phyloP scores from a whole-genome alignment of 2,329 filamentous ascomycete genomes.

The Whalleya microplaca region DNA sequence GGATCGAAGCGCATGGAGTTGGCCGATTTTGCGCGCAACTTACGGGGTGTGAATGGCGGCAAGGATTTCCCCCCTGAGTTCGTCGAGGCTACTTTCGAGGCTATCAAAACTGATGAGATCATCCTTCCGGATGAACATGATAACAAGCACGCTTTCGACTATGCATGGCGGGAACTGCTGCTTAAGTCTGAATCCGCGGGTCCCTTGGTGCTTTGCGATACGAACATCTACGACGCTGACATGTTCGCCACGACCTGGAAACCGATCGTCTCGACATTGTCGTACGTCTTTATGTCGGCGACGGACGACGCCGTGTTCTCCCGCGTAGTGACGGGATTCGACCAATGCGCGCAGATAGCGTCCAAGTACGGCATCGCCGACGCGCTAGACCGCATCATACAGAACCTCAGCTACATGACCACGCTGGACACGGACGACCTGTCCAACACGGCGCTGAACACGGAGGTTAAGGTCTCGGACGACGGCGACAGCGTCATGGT shows the following conservation, averaged over 20 bases:
- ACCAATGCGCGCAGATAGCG: slow-evolving; percentile 93
- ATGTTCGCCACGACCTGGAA: slow-evolving; percentile 98
- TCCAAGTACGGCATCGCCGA: slow-evolving; percentile 81
- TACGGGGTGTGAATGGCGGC: slow-evolving; percentile 87
- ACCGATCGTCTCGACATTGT: slow-evolving; percentile 90
- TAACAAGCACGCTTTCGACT: slow-evolving; percentile 94
- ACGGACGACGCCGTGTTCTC: slow-evolving; percentile 96
- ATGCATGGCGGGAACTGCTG: slow-evolving; percentile 94
- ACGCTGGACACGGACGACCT: slow-evolving; percentile 77
- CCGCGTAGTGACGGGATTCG: slow-evolving; percentile 90
- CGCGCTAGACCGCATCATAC: slow-evolving; percentile 90
- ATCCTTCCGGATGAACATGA: slow-evolving; percentile 97
- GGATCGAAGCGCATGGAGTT: slow-evolving; percentile 80
- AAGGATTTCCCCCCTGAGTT: slow-evolving; percentile 85
- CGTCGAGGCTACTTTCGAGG: slow-evolving; percentile 83
- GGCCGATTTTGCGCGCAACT: slow-evolving; percentile 81
- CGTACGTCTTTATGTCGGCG: slow-evolving; percentile 98
- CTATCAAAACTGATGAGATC: slow-evolving; percentile 91
- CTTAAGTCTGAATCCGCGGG: slow-evolving; percentile 80
- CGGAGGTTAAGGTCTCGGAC: slow-evolving; percentile 89
- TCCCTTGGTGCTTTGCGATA: slow-evolving; percentile 77
- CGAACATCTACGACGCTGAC: slow-evolving; percentile 94
- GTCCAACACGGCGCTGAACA: slow-evolving; percentile 87
- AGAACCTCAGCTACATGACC: slow-evolving; percentile 87
- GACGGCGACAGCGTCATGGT: slow-evolving; percentile 87